Evolutionary conservation across 139 green algal species (phyloP), one percentile per base, ranked within the genome.

Genomic region (Chlamydomonas sp.): DNA sequence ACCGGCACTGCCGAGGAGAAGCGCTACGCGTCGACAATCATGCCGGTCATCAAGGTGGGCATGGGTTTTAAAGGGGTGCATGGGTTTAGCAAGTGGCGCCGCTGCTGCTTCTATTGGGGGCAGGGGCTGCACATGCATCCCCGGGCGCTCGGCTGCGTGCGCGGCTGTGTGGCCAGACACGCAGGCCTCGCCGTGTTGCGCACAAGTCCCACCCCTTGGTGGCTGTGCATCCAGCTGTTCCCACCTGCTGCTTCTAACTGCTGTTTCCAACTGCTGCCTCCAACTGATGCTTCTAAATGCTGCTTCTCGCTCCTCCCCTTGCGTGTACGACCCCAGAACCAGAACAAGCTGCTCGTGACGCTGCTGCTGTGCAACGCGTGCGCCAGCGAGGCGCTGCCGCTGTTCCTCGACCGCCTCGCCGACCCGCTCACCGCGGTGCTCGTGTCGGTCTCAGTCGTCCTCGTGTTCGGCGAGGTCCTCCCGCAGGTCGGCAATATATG

Each of bases 391-490:
- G 85, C 84, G 3, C 72, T 92, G 35, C 88, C 86, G 1, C 80
- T 93, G 0, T 85, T 90, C 69, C 71, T 93, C 24, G 84, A 91
- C 65, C 72, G 83, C 20, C 64, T 94, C 29, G 74, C 84, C 1
- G 74, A 88, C 70, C 87, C 87, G 2, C 33, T 86, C 1, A 72
- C 72, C 22, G 77, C 77, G 2, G 77, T 83, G 8, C 20, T 77
- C 1, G 24, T 96, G 20, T 90, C 79, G 16, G 85, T 95, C 1
- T 80, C 78, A 2, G 82, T 86, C 2, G 85, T 96, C 47, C 79
- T 96, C 1, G 64, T 96, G 0, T 95, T 98, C 72, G 94, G 94
- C 68, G 69, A 67, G 70, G 61, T 74, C 28, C 38, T 74, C 10
- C 69, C 69, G 8, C 69, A 74, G 58, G 69, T 58, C 5, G 22